Evolutionary conservation across 257 asterid species (phyloP).

Genomic region (Datura wrightii): DNA sequence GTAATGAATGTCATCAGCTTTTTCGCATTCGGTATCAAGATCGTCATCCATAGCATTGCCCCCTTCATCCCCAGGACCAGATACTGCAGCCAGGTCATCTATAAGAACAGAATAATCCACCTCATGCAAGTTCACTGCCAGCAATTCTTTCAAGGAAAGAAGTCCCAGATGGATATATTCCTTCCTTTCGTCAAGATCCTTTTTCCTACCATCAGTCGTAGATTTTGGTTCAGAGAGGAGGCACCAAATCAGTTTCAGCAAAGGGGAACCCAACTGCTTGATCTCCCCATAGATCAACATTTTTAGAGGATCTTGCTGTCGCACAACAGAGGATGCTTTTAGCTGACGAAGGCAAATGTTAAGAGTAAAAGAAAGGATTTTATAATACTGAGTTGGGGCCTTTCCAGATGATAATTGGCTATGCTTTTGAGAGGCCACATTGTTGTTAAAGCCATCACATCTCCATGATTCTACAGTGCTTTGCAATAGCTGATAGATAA

Average conservation of each 20-base stretch:
- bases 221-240: slow-evolving; percentile 50
- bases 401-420: slow-evolving; percentile 60
- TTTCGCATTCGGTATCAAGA: slow-evolving; percentile 44
- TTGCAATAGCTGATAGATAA: slow-evolving; percentile 60
- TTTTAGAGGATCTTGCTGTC: slow-evolving; percentile 68
- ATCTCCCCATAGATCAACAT: slow-evolving; percentile 67
- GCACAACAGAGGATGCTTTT: slow-evolving; percentile 49
- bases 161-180: slow-evolving; percentile 62
- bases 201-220: slow-evolving; percentile 50
- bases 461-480: slow-evolving; percentile 48
- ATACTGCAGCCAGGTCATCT: slow-evolving; percentile 59
- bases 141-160: slow-evolving; percentile 70
- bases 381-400: slow-evolving; percentile 46
- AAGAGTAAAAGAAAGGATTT: slow-evolving; percentile 47
- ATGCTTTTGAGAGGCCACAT: slow-evolving; percentile 56
- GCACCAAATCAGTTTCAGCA: slow-evolving; percentile 63
- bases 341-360: slow-evolving; percentile 61
- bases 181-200: slow-evolving; percentile 60
- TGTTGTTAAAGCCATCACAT: slow-evolving; percentile 43
- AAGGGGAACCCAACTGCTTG: slow-evolving; percentile 72
- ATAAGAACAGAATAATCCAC: slow-evolving; percentile 55
- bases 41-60: slow-evolving; percentile 35
- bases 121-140: slow-evolving; percentile 54
- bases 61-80: slow-evolving; percentile 47
- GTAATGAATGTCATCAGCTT: slow-evolving; percentile 56